Evolutionary conservation across 2,329 filamentous ascomycete genomes (phyloP).

Genomic region (Talaromyces marneffei): DNA sequence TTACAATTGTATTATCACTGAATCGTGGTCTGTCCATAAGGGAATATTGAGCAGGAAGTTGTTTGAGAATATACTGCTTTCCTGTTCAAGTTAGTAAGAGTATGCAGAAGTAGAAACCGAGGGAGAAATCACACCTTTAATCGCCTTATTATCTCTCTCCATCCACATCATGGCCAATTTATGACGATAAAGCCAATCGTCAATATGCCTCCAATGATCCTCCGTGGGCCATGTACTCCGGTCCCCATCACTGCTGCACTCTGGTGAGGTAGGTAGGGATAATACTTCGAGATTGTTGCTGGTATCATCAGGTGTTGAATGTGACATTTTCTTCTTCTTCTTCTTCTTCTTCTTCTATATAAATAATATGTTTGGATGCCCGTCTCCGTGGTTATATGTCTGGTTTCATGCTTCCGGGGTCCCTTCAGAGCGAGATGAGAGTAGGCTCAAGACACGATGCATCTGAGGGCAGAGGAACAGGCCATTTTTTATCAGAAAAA

Average conservation of each 20-base stretch:
- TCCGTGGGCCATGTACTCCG: constrained; percentile 31
- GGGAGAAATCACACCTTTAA: constrained; percentile 25
- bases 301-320: not conserved
- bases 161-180: constrained; percentile 48
- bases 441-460: not conserved
- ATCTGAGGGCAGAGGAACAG: no score
- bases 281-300: constrained; percentile 16
- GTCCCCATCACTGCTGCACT: constrained; percentile 38
- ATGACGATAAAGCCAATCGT: constrained; percentile 43
- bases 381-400: not conserved
- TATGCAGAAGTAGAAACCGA: not conserved
- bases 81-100: constrained; percentile 24
- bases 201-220: constrained; percentile 29
- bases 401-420: not conserved
- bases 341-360: not conserved
- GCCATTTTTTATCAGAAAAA: not conserved
- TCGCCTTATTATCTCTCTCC: constrained; percentile 34
- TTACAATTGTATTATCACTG: constrained; percentile 30
- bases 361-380: not conserved
- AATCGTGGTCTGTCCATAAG: constrained; percentile 47
- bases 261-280: constrained; percentile 27
- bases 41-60: constrained; percentile 50
- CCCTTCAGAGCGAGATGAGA: not conserved
- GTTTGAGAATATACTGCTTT: constrained; percentile 46
- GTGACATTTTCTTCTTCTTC: no score